phyloP scores from a whole-genome alignment of 257 asterid genomes.

The Nicotiana sylvestris region DNA sequence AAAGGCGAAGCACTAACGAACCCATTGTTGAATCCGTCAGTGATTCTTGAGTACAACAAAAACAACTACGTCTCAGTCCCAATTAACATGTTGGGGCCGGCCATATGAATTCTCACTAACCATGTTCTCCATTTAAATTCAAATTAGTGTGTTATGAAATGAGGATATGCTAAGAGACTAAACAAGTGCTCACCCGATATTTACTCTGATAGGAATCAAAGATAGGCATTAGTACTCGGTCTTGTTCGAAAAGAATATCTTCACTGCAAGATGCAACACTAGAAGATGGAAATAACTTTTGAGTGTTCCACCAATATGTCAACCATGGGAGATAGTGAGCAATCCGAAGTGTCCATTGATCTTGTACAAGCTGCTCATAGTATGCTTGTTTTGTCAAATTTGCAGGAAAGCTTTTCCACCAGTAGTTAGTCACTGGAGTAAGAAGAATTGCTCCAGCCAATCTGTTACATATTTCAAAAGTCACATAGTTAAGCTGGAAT shows the following conservation, averaged over 20 bases:
- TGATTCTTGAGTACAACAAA: too few relatives aligned
- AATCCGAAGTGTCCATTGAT: conserved; percentile 82
- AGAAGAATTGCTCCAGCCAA: conserved; percentile 78
- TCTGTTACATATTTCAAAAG: conserved; percentile 38
- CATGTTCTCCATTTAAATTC: too few relatives aligned
- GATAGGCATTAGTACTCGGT: conserved; percentile 41
- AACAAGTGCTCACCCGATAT: conserved; percentile 14
- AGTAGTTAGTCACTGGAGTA: conserved; percentile 69
- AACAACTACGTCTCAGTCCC: too few relatives aligned
- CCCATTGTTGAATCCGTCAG: not conserved
- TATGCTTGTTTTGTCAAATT: conserved; percentile 55
- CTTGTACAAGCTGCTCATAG: conserved; percentile 39
- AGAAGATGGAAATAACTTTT: conserved; percentile 50
- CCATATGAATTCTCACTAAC: too few relatives aligned
- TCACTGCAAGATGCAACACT: conserved; percentile 33
- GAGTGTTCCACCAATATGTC: conserved; percentile 93
- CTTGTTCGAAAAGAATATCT: conserved; percentile 39
- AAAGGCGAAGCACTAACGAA: not conserved
- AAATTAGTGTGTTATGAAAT: not conserved
- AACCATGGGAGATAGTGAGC: conserved; percentile 80
- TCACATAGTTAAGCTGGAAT: not conserved
- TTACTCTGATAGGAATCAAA: not conserved
- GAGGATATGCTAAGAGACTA: not conserved
- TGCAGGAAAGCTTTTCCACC: conserved; percentile 85
- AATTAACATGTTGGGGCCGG: too few relatives aligned